These are phyloP conservation scores for Exserohilum turcica DNA, from an alignment of 2,329 filamentous ascomycete genomes.

Conservation along the genomic window DNA sequence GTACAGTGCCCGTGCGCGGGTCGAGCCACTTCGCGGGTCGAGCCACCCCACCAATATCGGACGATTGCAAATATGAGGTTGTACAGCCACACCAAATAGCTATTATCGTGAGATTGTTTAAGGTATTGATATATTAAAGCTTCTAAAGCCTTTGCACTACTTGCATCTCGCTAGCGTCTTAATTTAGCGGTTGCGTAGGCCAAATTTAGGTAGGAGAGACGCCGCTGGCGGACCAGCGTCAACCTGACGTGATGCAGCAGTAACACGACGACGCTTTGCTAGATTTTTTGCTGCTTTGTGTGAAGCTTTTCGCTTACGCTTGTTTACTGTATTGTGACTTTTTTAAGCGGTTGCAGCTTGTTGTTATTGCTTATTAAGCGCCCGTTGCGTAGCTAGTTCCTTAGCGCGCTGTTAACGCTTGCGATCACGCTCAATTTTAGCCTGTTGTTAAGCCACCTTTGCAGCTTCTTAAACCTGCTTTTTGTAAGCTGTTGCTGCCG, in stretches of 20 bases:
- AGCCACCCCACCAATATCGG: neutral
- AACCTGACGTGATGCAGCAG: neutral
- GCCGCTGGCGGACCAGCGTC: neutral
- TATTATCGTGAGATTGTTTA: neutral
- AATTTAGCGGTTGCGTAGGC: neutral
- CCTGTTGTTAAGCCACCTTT: neutral
- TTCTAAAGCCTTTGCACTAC: neutral
- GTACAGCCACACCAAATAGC: neutral
- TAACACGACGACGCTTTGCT: constrained; percentile 4
- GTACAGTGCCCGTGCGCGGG: neutral
- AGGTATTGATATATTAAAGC: neutral
- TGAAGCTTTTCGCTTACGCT: neutral
- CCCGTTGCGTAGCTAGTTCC: neutral
- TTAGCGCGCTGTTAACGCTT: neutral
- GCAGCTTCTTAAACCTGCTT: neutral
- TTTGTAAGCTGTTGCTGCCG: neutral
- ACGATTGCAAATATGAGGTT: neutral
- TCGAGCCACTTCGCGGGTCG: too few relatives aligned
- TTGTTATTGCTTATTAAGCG: constrained; percentile 4
- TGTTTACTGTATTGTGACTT: neutral
- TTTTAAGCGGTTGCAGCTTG: constrained; percentile 1
- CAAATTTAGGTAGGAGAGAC: neutral
- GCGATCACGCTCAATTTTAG: neutral
- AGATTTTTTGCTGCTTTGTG: neutral
- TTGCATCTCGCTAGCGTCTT: neutral